These are phyloP conservation scores for Aspergillus hortae DNA, from an alignment of 2,329 filamentous ascomycete species.

Conservation along the genomic window DNA sequence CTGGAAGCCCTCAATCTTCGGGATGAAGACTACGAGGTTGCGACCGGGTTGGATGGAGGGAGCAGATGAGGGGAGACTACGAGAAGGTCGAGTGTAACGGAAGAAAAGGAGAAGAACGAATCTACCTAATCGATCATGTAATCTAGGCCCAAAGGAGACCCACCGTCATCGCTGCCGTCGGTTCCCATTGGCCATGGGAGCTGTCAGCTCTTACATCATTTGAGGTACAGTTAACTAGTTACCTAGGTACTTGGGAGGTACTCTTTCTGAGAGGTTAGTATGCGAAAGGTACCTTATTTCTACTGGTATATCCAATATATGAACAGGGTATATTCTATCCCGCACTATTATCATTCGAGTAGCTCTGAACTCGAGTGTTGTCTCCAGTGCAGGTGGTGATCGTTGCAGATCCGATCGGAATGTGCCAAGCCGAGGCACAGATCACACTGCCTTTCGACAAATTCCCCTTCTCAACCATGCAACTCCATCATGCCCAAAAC, in stretches of 20 bases:
- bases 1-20: background rate
- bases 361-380: background rate
- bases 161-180: background rate
- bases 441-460: background rate
- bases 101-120: background rate
- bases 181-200: background rate
- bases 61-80: background rate
- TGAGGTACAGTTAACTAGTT: background rate
- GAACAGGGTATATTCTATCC: no score
- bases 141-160: background rate
- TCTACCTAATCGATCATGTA: background rate
- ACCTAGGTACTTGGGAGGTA: no score
- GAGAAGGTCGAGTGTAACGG: background rate
- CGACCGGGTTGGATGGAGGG: background rate
- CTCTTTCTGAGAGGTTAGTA: no score
- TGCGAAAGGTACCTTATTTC: no score
- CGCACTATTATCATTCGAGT: no score
- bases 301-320: no score
- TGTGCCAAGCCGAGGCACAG: background rate
- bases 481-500: constrained; percentile 37
- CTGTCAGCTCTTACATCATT: background rate
- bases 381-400: background rate
- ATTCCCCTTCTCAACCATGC: background rate
- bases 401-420: background rate
- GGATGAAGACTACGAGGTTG: background rate